Base-by-base conservation (phyloP, 106 monocot genomes). In the Apostasia ramifera region DNA sequence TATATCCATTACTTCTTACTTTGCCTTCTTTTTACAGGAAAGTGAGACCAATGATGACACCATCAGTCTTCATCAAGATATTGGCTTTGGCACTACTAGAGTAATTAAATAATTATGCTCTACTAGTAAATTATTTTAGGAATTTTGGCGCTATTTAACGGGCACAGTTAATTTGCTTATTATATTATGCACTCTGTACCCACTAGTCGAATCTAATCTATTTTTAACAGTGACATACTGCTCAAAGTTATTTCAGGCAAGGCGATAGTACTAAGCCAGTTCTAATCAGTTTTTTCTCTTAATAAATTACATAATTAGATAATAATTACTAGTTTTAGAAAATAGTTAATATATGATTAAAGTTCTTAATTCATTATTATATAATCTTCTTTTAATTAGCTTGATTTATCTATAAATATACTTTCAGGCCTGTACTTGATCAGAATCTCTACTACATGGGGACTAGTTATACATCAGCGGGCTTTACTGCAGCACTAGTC, bases 361-460 rank as follows among this genome's bases (percentile, higher is more conserved):
- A 26, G 26, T 26, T 26, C 26, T 26, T 26, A 26, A 26, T 26
- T 26, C 26, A 26, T 26, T 26, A 26, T 26, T 26, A 26, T 26
- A 26, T 26, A 26, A 26, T 26, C 26, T 26, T 26, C 26, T 26
- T 26, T 26, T 26, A 26, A 26, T 26, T 26, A 26, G 26, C 26
- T 26, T 26, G 26, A 26, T 26, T 26, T 26, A 26, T 26, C 26
- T 26, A 26, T 26, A 26, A 26, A 26, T 15, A 13, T 56, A 12
- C 13, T 47, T 45, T 2, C 71, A 95, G 95, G 77, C 95, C 95
- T 9, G 95, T 92, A 8, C 84, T 97, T 66, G 95, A 89, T 73
- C 89, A 89, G 62, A 92, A 92, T 70, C 79, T 88, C 47, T 89
- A 92, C 77, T 89, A 97, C 67, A 66, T 81, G 80, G 95, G 95